A percentile compares a stretch with the other conserved stretches of the same genome.
Evolutionary conservation across 129 eudicot species (phyloP).

Genomic region (Heracleum sosnowskyi): DNA sequence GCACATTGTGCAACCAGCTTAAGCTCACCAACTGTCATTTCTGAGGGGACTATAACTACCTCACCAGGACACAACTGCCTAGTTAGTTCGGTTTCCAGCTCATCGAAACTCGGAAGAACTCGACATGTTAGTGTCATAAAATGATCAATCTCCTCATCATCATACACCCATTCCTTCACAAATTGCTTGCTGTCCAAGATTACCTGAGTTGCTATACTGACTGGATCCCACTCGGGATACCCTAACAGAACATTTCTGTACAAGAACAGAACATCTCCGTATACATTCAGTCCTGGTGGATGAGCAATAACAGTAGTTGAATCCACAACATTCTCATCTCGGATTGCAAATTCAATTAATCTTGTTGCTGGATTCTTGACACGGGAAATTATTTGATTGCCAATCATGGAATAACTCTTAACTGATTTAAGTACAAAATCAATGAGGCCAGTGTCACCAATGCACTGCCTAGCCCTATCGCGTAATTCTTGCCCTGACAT

Average conservation of each 20-base stretch:
- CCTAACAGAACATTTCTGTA: slow-evolving; percentile 42
- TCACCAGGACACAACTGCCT: slow-evolving; percentile 60
- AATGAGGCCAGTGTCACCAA: slow-evolving; percentile 47
- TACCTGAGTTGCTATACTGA: slow-evolving; percentile 30
- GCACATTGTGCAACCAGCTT: slow-evolving; percentile 49
- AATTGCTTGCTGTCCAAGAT: slow-evolving; percentile 55
- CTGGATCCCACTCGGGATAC: slow-evolving; percentile 41
- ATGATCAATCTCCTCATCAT: slow-evolving; percentile 14
- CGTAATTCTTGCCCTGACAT: slow-evolving; percentile 53
- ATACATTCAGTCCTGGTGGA: slow-evolving; percentile 21
- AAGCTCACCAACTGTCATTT: slow-evolving; percentile 47
- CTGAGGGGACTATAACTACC: slow-evolving; percentile 48
- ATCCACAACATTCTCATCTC: slow-evolving; percentile 21
- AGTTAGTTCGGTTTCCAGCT: slow-evolving; percentile 52
- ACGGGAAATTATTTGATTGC: slow-evolving; percentile 32
- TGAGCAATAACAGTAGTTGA: slow-evolving; percentile 7
- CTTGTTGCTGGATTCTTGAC: slow-evolving; percentile 43
- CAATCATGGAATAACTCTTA: slow-evolving; percentile 21
- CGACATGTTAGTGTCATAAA: slow-evolving; percentile 46
- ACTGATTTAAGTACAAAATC: slow-evolving; percentile 52
- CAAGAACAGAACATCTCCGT: slow-evolving; percentile 39
- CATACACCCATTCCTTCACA: slow-evolving; percentile 58
- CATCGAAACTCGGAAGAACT: slow-evolving; percentile 67
- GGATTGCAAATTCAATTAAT: slow-evolving; percentile 35
- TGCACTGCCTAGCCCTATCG: slow-evolving; percentile 35